Conservation (phyloP, 164 flowering plant genomes). For the Stephania japonica region DNA sequence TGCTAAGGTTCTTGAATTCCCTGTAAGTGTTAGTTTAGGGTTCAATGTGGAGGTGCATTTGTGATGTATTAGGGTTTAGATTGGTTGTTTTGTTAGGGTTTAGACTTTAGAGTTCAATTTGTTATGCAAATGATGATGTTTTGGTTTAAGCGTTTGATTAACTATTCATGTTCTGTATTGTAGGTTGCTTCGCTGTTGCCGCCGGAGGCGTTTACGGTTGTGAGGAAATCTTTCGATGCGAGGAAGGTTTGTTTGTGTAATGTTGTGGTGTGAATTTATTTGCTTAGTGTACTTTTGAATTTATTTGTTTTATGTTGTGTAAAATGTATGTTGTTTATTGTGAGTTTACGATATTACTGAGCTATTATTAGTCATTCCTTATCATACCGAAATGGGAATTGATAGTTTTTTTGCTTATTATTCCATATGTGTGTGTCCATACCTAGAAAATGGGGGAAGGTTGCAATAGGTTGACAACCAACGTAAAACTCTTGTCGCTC, state of each 20-base stretch:
- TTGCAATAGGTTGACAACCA: no score
- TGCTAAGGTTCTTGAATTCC: conserved; percentile 74
- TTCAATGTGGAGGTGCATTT: neutral
- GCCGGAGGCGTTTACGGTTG: conserved; percentile 66
- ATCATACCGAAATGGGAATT: neutral
- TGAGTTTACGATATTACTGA: no score
- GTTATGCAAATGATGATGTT: neutral
- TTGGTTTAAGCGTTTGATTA: neutral
- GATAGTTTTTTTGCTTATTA: no score
- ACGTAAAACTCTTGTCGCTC: no score
- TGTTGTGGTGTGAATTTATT: no score
- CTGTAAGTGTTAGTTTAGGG: neutral
- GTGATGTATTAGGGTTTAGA: neutral
- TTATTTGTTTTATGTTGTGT: neutral
- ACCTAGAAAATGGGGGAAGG: no score
- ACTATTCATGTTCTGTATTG: conserved; percentile 1
- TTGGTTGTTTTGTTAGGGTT: neutral
- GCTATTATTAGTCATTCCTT: neutral
- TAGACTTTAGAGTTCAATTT: no score
- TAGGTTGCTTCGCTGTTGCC: conserved; percentile 92
- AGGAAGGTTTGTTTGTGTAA: conserved; percentile 58
- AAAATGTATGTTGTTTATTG: neutral
- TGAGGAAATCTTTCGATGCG: conserved; percentile 93
- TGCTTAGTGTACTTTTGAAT: neutral
- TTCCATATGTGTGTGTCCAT: no score